These are phyloP conservation scores for Trichoderma asperellum DNA, from an alignment of 2,329 filamentous ascomycete genomes.

Conservation along the genomic window DNA sequence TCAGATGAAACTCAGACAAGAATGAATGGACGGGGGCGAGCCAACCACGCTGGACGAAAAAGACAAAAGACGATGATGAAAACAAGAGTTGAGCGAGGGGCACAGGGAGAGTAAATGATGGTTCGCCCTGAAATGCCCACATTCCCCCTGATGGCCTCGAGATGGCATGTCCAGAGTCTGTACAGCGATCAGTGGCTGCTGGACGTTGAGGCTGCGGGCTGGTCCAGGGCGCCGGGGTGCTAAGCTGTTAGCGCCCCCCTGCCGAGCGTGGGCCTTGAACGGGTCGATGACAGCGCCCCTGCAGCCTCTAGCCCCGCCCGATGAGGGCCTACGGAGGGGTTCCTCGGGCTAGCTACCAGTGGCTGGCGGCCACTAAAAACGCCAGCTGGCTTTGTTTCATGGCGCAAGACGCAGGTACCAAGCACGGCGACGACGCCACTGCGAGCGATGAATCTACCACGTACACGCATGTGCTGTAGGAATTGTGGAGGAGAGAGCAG, in stretches of 20 bases:
- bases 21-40: conserved; percentile 14
- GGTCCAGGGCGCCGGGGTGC: background rate
- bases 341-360: conserved; percentile 19
- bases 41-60: conserved; percentile 18
- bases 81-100: conserved; percentile 12
- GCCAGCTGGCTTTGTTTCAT: conserved; percentile 7
- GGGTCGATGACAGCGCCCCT: conserved; percentile 16
- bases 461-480: background rate
- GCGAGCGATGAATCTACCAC: background rate
- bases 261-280: background rate
- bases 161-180: conserved; percentile 18
- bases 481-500: background rate
- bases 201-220: conserved; percentile 13
- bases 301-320: background rate
- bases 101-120: conserved; percentile 24
- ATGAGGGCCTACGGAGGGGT: background rate
- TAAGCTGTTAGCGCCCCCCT: conserved; percentile 17
- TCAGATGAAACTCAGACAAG: conserved; percentile 16
- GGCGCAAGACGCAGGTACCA: conserved; percentile 9
- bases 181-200: conserved; percentile 19
- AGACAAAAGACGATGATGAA: conserved; percentile 19
- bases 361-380: conserved; percentile 25
- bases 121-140: conserved; percentile 18
- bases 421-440: background rate
- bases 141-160: conserved; percentile 26